A percentile compares a stretch with the other conserved stretches of the same genome.
These are phyloP conservation scores for Calycina marina DNA, from an alignment of 2,329 filamentous ascomycete species.

Conservation along the genomic window DNA sequence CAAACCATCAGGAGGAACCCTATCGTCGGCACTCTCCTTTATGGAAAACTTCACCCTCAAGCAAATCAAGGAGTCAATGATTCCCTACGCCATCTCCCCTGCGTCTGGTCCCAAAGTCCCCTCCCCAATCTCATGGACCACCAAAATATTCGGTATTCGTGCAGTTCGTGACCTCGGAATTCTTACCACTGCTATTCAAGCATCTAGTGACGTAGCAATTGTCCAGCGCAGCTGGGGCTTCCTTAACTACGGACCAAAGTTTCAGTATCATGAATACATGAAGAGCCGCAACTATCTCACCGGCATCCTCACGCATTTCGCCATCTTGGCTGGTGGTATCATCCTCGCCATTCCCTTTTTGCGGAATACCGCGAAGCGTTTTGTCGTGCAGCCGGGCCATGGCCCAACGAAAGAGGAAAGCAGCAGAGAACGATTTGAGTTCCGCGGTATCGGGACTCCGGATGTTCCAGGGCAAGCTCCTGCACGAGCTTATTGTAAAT, in stretches of 20 bases:
- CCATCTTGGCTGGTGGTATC: constrained; percentile 28
- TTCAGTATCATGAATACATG: constrained; percentile 41
- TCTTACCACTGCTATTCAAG: constrained; percentile 37
- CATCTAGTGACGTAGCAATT: constrained; percentile 34
- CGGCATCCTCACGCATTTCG: constrained; percentile 36
- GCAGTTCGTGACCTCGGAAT: constrained; percentile 37
- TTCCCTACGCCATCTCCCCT: constrained; percentile 44
- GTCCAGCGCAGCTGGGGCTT: constrained; percentile 52
- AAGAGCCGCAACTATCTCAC: constrained; percentile 33
- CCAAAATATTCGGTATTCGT: constrained; percentile 34
- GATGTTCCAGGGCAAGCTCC: constrained; percentile 29
- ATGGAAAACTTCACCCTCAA: constrained; percentile 37
- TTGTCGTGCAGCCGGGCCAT: constrained; percentile 38
- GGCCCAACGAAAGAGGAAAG: constrained; percentile 37
- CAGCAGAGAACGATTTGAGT: constrained; percentile 46
- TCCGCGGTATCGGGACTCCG: constrained; percentile 47
- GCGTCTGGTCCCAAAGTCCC: constrained; percentile 25
- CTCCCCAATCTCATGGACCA: constrained; percentile 24
- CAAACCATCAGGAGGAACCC: constrained; percentile 47
- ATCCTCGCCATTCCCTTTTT: constrained; percentile 24
- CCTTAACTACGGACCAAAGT: constrained; percentile 43
- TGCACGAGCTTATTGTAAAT: constrained; percentile 33
- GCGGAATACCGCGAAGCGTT: constrained; percentile 28
- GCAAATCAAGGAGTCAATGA: constrained; percentile 30
- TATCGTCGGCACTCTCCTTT: constrained; percentile 49